phyloP scores from a whole-genome alignment of 2,329 filamentous ascomycete species.

The Penicillium paneum region DNA sequence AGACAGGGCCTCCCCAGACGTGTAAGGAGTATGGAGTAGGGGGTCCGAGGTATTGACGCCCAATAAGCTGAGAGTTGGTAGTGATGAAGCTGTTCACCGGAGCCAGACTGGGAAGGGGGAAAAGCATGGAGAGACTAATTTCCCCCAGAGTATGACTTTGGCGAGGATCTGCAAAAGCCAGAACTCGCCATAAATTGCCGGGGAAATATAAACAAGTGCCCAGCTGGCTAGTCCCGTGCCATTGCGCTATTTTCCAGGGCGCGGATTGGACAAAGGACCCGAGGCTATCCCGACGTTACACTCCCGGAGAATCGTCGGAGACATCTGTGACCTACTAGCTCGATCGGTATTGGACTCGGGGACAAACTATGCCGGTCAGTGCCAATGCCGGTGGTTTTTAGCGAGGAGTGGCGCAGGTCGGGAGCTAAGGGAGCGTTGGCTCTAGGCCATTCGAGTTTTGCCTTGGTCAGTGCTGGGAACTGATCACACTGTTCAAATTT shows the following conservation, averaged over 20 bases:
- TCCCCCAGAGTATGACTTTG: not conserved
- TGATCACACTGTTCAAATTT: not conserved
- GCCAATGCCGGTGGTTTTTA: not conserved
- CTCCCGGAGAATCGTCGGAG: constrained; percentile 10
- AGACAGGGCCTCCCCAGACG: constrained; percentile 6
- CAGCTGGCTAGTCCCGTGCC: not conserved
- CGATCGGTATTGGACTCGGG: not conserved
- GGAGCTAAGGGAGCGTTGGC: not conserved
- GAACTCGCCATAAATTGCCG: not conserved
- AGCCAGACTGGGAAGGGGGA: constrained; percentile 2
- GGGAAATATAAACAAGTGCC: not conserved
- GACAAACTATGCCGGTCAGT: not conserved
- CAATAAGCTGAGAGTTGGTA: not conserved
- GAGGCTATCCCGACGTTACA: constrained; percentile 15
- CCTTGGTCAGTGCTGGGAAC: not conserved
- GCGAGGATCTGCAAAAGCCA: not conserved
- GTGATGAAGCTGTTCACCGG: constrained; percentile 10
- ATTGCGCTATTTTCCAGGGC: constrained; percentile 16
- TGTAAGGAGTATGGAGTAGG: not conserved
- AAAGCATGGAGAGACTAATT: not conserved
- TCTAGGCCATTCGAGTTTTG: not conserved
- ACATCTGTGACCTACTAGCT: not conserved
- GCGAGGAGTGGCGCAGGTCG: not conserved
- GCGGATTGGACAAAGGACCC: constrained; percentile 18
- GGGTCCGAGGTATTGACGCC: not conserved